A percentile compares a stretch with the other conserved stretches of the same genome.
Evolutionary conservation across 805 yeast species (phyloP).

Genomic region (Monosporozyma yasuniensis): DNA sequence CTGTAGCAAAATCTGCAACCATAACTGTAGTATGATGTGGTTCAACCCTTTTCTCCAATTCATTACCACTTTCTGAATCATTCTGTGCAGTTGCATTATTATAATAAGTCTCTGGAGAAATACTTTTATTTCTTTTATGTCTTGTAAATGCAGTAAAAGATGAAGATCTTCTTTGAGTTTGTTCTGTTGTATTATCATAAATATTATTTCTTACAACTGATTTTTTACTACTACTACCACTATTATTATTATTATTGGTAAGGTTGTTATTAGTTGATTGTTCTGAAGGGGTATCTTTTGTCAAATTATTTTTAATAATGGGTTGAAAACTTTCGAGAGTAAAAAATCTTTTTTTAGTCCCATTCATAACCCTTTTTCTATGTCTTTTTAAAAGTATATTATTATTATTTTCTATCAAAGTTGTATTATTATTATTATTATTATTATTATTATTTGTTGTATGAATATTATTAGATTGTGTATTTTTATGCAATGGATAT

Average conservation of each 20-base stretch:
- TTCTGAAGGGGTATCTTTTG: background rate
- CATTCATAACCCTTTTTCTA: constrained; percentile 35
- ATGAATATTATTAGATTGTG: background rate
- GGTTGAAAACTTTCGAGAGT: constrained; percentile 23
- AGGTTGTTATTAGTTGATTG: background rate
- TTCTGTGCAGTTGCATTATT: background rate
- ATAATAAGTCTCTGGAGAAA: background rate
- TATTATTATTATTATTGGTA: constrained; percentile 10
- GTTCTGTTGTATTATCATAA: background rate
- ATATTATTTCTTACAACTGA: background rate
- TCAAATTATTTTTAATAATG: background rate
- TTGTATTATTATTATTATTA: constrained; percentile 21
- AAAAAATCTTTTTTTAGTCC: constrained; percentile 30
- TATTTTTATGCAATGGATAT: constrained; percentile 31
- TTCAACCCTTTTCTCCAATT: constrained; percentile 4
- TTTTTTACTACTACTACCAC: background rate
- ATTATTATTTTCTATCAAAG: background rate
- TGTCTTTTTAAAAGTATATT: constrained; percentile 28
- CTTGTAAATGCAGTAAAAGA: background rate
- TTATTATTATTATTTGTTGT: background rate
- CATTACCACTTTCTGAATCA: constrained; percentile 8
- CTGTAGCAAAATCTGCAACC: constrained; percentile 21
- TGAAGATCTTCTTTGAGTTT: background rate
- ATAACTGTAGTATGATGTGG: constrained; percentile 20
- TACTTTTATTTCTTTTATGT: background rate